A percentile compares a stretch with the other conserved stretches of the same genome.
phyloP scores from a whole-genome alignment of 2,329 filamentous ascomycete genomes.

The Verticillium isaacii region DNA sequence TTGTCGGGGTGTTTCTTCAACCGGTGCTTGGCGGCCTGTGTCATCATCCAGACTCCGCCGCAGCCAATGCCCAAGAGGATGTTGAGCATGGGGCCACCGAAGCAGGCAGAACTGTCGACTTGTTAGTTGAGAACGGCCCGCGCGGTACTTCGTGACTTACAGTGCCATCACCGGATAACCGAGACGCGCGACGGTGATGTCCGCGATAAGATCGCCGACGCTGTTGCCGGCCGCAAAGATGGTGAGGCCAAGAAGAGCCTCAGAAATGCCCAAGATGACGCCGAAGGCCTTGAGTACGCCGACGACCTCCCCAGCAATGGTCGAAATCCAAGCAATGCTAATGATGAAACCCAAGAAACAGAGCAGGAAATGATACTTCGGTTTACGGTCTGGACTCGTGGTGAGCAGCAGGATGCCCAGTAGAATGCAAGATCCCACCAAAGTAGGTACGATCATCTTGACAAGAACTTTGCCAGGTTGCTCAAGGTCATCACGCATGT shows the following conservation, averaged over 20 bases:
- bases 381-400: slow-evolving; percentile 62
- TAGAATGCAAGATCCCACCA: slow-evolving; percentile 64
- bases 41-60: slow-evolving; percentile 81
- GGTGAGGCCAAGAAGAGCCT: slow-evolving; percentile 90
- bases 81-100: slow-evolving; percentile 97
- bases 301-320: slow-evolving; percentile 92
- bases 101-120: slow-evolving; percentile 68
- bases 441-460: slow-evolving; percentile 55
- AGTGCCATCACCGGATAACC: slow-evolving; percentile 95
- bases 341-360: slow-evolving; percentile 90
- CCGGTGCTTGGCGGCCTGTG: slow-evolving; percentile 61
- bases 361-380: slow-evolving; percentile 70
- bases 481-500: slow-evolving; percentile 55
- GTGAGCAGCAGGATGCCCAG: slow-evolving; percentile 63
- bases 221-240: slow-evolving; percentile 97
- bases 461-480: slow-evolving; percentile 46
- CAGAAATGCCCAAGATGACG: slow-evolving; percentile 86
- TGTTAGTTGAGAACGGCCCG: slow-evolving; percentile 16
- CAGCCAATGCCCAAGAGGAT: slow-evolving; percentile 94
- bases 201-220: slow-evolving; percentile 86
- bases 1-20: slow-evolving; percentile 63
- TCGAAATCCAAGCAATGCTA: slow-evolving; percentile 92
- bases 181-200: slow-evolving; percentile 88
- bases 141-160: slow-evolving; percentile 33
- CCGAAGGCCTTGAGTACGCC: slow-evolving; percentile 90